phyloP scores from a whole-genome alignment of 2,329 filamentous ascomycete species.

The Aspergillus sp. region DNA sequence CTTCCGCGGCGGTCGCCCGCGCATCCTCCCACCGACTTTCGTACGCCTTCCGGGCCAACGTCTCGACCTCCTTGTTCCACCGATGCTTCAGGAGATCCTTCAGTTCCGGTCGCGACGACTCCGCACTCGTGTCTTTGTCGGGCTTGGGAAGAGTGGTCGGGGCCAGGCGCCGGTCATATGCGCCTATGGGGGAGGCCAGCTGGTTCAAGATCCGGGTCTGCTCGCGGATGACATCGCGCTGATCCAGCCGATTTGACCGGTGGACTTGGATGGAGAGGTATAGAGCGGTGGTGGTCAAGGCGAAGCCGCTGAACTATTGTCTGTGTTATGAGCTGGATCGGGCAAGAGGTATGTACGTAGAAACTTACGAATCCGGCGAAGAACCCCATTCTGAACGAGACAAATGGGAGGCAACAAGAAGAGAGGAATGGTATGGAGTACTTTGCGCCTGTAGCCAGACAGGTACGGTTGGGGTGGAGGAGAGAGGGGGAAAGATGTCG shows the following conservation, averaged over 20 bases:
- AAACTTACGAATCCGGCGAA: slow-evolving; percentile 63
- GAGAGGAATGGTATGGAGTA: background rate
- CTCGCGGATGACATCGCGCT: slow-evolving; percentile 45
- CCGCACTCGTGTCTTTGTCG: background rate
- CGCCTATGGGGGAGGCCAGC: slow-evolving; percentile 35
- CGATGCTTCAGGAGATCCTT: slow-evolving; percentile 70
- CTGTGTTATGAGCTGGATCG: slow-evolving; percentile 5
- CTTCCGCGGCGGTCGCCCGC: slow-evolving; percentile 48
- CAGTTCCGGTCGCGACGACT: slow-evolving; percentile 45
- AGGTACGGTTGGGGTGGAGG: background rate
- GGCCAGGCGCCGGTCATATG: slow-evolving; percentile 34
- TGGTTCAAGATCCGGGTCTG: slow-evolving; percentile 44
- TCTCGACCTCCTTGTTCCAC: slow-evolving; percentile 74
- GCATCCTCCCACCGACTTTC: slow-evolving; percentile 64
- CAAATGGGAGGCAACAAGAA: background rate
- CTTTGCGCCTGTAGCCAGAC: too few relatives aligned
- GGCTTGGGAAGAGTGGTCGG: slow-evolving; percentile 10
- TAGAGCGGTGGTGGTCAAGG: slow-evolving; percentile 70
- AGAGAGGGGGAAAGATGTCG: background rate
- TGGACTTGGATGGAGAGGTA: slow-evolving; percentile 72
- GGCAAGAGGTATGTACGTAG: too few relatives aligned
- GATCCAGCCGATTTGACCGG: slow-evolving; percentile 61
- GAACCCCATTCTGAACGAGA: slow-evolving; percentile 17
- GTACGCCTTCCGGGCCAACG: slow-evolving; percentile 65
- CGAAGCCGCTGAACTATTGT: slow-evolving; percentile 68